Evolutionary conservation across 2,329 filamentous ascomycete genomes (phyloP).

Genomic region (Tolypocladium tundrense): DNA sequence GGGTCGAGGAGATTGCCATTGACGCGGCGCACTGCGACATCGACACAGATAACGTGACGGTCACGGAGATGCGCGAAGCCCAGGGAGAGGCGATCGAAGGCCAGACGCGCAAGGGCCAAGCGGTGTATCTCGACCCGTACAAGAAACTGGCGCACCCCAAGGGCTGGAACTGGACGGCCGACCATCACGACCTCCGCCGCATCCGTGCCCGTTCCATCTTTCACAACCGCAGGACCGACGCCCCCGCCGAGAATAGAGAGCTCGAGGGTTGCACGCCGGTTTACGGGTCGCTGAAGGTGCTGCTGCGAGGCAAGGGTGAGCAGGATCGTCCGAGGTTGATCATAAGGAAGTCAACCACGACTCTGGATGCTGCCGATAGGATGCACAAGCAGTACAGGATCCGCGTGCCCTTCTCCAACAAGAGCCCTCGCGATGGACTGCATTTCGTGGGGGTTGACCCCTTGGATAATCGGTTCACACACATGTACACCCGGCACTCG

Average conservation of each 20-base stretch:
- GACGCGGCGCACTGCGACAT: constrained; percentile 55
- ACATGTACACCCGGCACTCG: constrained; percentile 81
- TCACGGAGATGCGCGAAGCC: constrained; percentile 29
- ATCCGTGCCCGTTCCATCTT: constrained; percentile 52
- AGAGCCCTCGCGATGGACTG: constrained; percentile 70
- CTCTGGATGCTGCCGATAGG: constrained; percentile 19
- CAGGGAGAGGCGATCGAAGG: constrained; percentile 24
- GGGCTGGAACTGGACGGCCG: constrained; percentile 51
- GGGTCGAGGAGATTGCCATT: constrained; percentile 46
- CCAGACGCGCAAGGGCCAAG: constrained; percentile 28
- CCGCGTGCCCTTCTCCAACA: constrained; percentile 66
- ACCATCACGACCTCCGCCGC: constrained; percentile 67
- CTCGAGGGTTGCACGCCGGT: constrained; percentile 44
- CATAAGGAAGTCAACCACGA: constrained; percentile 31
- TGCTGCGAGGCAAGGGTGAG: constrained; percentile 28
- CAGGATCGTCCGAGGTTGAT: constrained; percentile 30
- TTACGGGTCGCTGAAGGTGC: constrained; percentile 40
- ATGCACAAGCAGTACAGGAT: constrained; percentile 38
- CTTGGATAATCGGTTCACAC: constrained; percentile 74
- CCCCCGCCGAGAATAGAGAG: constrained; percentile 45
- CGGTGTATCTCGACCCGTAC: constrained; percentile 55
- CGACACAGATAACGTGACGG: constrained; percentile 40
- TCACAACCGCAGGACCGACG: constrained; percentile 39
- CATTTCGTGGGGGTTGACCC: constrained; percentile 84
- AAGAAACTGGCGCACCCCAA: constrained; percentile 50